A percentile compares a stretch with the other conserved stretches of the same genome.
phyloP scores from a whole-genome alignment of 345 rosid species.

The Lepidium sativum region DNA sequence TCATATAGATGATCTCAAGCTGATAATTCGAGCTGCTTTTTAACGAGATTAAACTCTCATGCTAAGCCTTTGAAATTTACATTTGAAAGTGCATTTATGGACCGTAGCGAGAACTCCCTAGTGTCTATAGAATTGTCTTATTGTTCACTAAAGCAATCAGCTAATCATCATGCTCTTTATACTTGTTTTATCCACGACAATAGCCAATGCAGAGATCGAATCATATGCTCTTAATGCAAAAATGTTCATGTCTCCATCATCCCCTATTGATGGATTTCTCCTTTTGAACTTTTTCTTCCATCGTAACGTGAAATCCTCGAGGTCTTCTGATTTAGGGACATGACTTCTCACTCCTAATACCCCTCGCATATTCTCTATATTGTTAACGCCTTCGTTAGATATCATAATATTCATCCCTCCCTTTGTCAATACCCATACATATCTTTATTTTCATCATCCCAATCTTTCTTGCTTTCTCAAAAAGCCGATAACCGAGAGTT shows the following conservation, averaged over 20 bases:
- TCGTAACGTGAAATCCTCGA: constrained; percentile 12
- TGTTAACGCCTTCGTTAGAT: neutral
- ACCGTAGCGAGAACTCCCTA: constrained; percentile 22
- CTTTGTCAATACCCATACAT: constrained; percentile 42
- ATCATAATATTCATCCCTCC: constrained; percentile 12
- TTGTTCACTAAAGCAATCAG: neutral
- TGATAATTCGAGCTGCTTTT: constrained; percentile 27
- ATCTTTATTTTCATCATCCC: constrained; percentile 59
- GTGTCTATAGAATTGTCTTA: neutral
- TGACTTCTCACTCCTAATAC: constrained; percentile 23
- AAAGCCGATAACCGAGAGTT: constrained; percentile 27
- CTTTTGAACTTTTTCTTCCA: constrained; percentile 7
- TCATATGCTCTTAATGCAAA: constrained; percentile 35
- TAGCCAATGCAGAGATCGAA: constrained; percentile 33
- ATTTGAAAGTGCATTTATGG: constrained; percentile 17
- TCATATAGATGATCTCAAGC: constrained; percentile 34
- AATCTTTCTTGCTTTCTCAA: constrained; percentile 27
- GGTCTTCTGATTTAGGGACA: constrained; percentile 4
- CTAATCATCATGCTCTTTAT: neutral
- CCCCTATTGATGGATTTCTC: neutral
- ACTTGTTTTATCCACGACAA: constrained; percentile 25
- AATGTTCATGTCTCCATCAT: neutral
- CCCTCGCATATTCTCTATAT: constrained; percentile 24
- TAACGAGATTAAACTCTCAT: constrained; percentile 30
- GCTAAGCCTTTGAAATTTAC: constrained; percentile 32